Percentiles rank a stretch among this genome's conserved stretches.
Evolutionary conservation across 352 stramenopile genomes (phyloP).

Genomic region (Phytopythium sindhum): DNA sequence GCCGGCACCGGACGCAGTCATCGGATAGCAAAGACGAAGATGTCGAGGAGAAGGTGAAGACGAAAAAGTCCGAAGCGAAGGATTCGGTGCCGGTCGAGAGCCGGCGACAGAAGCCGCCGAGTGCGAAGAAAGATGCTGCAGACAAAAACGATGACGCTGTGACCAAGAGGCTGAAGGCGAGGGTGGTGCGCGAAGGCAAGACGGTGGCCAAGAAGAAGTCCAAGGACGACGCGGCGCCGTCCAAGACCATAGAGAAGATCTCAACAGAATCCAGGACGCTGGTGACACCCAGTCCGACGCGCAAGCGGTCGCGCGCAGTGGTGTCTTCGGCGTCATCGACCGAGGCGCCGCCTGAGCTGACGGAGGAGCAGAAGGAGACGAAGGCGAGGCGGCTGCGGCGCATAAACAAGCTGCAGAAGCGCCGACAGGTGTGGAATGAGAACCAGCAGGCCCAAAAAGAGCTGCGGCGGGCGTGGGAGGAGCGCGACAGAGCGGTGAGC

Average conservation of each 20-base stretch:
- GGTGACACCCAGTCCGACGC: constrained; percentile 4
- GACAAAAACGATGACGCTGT: neutral
- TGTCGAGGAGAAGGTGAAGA: neutral
- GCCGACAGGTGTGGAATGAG: neutral
- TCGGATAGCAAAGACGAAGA: neutral
- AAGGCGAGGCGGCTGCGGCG: neutral
- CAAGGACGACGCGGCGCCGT: neutral
- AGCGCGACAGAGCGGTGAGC: neutral
- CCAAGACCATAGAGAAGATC: neutral
- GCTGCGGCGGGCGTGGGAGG: neutral
- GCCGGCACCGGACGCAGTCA: neutral
- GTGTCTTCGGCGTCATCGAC: neutral
- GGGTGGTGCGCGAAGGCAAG: neutral
- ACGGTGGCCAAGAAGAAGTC: neutral
- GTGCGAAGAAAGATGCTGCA: neutral
- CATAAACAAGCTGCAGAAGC: neutral
- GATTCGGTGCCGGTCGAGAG: neutral
- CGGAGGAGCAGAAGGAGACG: neutral
- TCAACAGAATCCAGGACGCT: neutral
- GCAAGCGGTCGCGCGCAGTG: neutral
- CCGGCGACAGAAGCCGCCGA: neutral
- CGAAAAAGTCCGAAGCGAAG: neutral
- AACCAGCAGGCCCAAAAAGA: neutral
- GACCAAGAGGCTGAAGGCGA: neutral
- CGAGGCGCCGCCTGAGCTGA: neutral